These are phyloP conservation scores for Phtheirospermum japonicum DNA, from an alignment of 257 asterid species.

Conservation along the genomic window DNA sequence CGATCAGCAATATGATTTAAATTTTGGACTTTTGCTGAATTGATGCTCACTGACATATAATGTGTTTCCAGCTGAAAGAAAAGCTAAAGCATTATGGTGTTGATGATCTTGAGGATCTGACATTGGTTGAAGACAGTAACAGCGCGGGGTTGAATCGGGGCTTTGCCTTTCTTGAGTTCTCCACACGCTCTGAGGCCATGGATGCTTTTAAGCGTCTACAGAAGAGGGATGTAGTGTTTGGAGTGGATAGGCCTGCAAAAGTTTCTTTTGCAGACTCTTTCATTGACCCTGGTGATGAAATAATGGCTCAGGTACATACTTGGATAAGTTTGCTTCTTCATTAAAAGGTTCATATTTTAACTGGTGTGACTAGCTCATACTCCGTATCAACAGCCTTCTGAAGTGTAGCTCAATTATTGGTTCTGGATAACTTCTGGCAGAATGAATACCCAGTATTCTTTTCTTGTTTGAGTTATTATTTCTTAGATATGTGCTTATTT, in stretches of 20 bases:
- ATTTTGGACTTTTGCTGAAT: conserved; percentile 28
- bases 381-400: conserved; percentile 4
- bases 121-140: conserved; percentile 88
- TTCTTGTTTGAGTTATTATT: conserved; percentile 8
- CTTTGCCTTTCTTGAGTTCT: conserved; percentile 90
- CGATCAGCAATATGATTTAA: conserved; percentile 33
- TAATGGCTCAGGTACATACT: conserved; percentile 93
- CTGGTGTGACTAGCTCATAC: conserved; percentile 18
- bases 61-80: conserved; percentile 79
- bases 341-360: conserved; percentile 1
- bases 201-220: conserved; percentile 98
- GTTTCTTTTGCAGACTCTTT: conserved; percentile 98
- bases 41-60: conserved; percentile 40
- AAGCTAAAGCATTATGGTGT: conserved; percentile 74
- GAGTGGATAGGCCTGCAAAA: conserved; percentile 93
- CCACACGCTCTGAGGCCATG: conserved; percentile 95
- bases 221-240: conserved; percentile 84
- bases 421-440: conserved; percentile 4
- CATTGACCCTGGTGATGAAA: conserved; percentile 97
- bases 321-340: conserved; percentile 32
- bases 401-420: not conserved
- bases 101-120: conserved; percentile 81
- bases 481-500: not conserved
- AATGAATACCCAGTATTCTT: not conserved
- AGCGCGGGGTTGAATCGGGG: conserved; percentile 78